Conservation (phyloP, 495 filamentous ascomycete species). For the Podospora conica region DNA sequence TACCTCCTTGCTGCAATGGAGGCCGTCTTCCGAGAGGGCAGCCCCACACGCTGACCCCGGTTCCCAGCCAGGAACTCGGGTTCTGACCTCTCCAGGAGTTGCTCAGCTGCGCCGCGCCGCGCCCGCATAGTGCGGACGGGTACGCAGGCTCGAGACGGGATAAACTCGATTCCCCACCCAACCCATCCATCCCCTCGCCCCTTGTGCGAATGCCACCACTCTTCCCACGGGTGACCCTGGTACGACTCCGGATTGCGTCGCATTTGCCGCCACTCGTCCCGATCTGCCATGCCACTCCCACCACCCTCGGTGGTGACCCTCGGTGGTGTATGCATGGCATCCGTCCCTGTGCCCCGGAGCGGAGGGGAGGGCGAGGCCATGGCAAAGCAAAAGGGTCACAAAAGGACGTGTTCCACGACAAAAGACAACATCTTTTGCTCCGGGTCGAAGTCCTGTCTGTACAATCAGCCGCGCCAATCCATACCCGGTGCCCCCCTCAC, state of each 20-base stretch:
- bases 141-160: neutral
- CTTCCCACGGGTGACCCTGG: neutral
- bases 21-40: neutral
- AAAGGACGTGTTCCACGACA: neutral
- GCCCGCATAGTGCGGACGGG: neutral
- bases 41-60: neutral
- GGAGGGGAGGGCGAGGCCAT: neutral
- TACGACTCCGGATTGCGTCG: neutral
- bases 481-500: neutral
- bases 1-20: neutral
- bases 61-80: constrained; percentile 28
- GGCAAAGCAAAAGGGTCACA: neutral
- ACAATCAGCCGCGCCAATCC: neutral
- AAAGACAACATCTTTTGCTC: neutral
- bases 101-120: neutral
- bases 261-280: constrained; percentile 7
- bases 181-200: neutral
- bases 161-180: constrained; percentile 2
- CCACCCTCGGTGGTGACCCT: neutral
- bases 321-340: neutral
- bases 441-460: neutral
- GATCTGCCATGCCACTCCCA: neutral
- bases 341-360: neutral
- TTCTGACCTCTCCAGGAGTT: constrained; percentile 8
- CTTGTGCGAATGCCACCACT: neutral